phyloP scores from a whole-genome alignment of 1,139 yeast species.

The Suhomyces bolitotheri region DNA sequence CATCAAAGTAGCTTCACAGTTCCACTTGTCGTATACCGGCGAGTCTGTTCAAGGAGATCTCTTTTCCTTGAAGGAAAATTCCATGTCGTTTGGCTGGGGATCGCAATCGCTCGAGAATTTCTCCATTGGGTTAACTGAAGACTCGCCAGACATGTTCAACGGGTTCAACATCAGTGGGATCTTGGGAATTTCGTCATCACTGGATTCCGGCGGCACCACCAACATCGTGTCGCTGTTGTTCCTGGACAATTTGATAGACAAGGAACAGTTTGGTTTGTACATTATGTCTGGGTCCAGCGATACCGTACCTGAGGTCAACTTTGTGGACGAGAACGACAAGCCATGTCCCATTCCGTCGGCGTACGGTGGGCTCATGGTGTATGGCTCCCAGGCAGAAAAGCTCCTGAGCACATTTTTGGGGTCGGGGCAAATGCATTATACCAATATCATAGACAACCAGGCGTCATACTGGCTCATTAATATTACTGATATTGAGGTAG shows the following conservation, averaged over 20 bases:
- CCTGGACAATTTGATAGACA: constrained; percentile 20
- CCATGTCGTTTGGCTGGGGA: constrained; percentile 8
- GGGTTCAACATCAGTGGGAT: constrained; percentile 60
- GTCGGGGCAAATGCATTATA: constrained; percentile 25
- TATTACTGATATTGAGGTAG: constrained; percentile 36
- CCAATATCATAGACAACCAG: constrained; percentile 37
- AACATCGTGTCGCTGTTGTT: constrained; percentile 27
- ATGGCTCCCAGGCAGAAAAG: constrained; percentile 26
- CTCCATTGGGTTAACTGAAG: constrained; percentile 53
- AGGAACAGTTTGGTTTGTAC: constrained; percentile 25
- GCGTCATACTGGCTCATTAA: constrained; percentile 56
- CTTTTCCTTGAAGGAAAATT: constrained; percentile 21
- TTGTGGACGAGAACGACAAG: constrained; percentile 7
- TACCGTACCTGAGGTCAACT: constrained; percentile 17
- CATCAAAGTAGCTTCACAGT: constrained; percentile 22
- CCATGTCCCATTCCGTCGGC: constrained; percentile 4
- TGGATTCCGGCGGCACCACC: constrained; percentile 5
- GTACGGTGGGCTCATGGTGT: constrained; percentile 30
- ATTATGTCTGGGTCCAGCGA: constrained; percentile 20
- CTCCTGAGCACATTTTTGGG: constrained; percentile 4
- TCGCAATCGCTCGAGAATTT: constrained; percentile 32
- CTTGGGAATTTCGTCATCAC: constrained; percentile 50
- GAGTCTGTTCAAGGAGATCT: constrained; percentile 57
- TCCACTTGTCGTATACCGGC: constrained; percentile 53
- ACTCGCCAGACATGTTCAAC: constrained; percentile 55